Evolutionary conservation across 352 stramenopile genomes (phyloP).

Genomic region (Phytopythium vexans): DNA sequence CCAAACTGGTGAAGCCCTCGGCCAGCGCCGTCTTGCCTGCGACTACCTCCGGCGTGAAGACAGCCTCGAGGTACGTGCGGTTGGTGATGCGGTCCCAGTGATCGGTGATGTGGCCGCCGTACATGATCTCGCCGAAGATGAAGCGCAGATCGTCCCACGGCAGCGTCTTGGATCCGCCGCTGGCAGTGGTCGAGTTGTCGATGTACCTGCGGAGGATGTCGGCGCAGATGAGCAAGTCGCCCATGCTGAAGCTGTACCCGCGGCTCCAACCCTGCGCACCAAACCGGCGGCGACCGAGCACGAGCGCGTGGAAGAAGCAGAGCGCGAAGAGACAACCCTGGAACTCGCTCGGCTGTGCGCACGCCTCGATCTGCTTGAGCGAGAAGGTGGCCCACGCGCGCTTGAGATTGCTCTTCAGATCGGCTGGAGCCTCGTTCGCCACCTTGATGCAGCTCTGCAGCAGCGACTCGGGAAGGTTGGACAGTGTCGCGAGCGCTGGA

Average conservation of each 20-base stretch:
- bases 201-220: conserved; percentile 75
- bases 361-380: conserved; percentile 72
- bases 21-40: conserved; percentile 44
- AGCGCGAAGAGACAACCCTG: conserved; percentile 93
- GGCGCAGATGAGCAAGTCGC: conserved; percentile 92
- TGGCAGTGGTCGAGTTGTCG: conserved; percentile 18
- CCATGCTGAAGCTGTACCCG: conserved; percentile 93
- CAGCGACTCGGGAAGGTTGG: conserved; percentile 88
- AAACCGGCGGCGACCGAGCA: conserved; percentile 89
- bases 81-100: conserved; percentile 85
- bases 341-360: conserved; percentile 74
- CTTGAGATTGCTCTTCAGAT: conserved; percentile 79
- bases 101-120: conserved; percentile 84
- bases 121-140: conserved; percentile 94
- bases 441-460: conserved; percentile 88
- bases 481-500: conserved; percentile 72
- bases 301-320: conserved; percentile 94
- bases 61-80: conserved; percentile 59
- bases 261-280: conserved; percentile 91
- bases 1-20: conserved; percentile 66
- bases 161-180: conserved; percentile 27
- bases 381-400: conserved; percentile 79
- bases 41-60: conserved; percentile 69
- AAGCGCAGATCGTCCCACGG: conserved; percentile 86
- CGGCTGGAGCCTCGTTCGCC: conserved; percentile 76